These are phyloP conservation scores for Oryza glumipatula DNA, from an alignment of 176 grass and related monocot species.

Conservation along the genomic window DNA sequence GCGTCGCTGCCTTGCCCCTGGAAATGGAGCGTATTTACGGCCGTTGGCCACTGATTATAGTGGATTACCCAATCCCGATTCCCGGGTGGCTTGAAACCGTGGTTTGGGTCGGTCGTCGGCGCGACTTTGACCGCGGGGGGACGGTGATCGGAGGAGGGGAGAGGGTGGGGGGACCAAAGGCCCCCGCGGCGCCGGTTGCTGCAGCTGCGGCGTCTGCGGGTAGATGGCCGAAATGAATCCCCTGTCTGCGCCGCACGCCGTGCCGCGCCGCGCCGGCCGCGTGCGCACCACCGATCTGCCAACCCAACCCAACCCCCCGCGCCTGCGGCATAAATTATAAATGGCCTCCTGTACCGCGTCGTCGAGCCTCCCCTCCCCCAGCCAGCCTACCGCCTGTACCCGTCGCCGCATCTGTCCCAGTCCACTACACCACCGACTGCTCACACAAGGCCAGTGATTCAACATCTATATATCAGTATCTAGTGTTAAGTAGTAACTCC, in stretches of 20 bases:
- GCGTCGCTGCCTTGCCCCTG: neutral
- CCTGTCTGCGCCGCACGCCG: neutral
- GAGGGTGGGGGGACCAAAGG: neutral
- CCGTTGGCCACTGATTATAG: neutral
- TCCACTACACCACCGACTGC: no score
- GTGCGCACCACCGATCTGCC: neutral
- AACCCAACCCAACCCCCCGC: neutral
- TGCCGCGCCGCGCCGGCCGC: neutral
- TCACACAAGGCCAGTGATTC: neutral
- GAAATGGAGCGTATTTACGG: neutral
- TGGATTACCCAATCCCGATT: no score
- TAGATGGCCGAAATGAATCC: slow-evolving; percentile 6
- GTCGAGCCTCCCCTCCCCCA: neutral
- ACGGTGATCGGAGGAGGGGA: no score
- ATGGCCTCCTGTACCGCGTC: neutral
- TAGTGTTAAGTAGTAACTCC: no score
- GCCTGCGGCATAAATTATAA: neutral
- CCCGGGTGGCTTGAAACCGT: no score
- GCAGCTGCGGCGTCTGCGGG: neutral
- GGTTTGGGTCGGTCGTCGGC: neutral
- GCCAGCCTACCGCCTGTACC: neutral
- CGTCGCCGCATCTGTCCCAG: neutral
- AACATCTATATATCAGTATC: no score
- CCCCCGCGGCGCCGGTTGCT: neutral
- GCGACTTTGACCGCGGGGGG: slow-evolving; percentile 20